Evolutionary conservation across 2,329 filamentous ascomycete genomes (phyloP).

Genomic region (Thielaviopsis populi): DNA sequence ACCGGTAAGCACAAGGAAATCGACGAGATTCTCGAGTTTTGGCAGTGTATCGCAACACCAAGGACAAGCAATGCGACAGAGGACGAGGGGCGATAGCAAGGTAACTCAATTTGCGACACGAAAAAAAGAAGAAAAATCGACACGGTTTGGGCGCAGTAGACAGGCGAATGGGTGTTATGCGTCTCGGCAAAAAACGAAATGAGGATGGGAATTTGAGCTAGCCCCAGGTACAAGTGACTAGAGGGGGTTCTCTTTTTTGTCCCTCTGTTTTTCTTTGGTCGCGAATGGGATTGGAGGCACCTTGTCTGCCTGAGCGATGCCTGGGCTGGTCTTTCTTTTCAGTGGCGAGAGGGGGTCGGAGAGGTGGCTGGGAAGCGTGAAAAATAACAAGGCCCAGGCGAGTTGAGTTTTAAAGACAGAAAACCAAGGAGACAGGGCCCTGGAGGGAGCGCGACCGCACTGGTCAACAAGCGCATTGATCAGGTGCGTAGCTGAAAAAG

Average conservation of each 20-base stretch:
- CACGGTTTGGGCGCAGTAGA: neutral
- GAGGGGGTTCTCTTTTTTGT: neutral
- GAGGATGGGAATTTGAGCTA: constrained; percentile 10
- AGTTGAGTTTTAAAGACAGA: neutral
- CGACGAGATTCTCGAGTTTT: neutral
- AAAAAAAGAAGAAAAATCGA: neutral
- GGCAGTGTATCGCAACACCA: neutral
- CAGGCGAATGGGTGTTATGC: constrained; percentile 2
- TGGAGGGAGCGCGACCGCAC: neutral
- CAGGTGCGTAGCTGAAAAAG: neutral
- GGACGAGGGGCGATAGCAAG: neutral
- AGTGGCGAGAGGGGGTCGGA: constrained; percentile 6
- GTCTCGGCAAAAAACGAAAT: constrained; percentile 13
- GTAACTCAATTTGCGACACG: neutral
- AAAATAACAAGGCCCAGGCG: neutral
- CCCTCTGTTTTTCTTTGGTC: neutral
- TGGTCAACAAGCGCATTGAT: neutral
- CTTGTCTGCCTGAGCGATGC: neutral
- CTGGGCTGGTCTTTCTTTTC: neutral
- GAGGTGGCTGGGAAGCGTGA: constrained; percentile 10
- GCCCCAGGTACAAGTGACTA: constrained; percentile 9
- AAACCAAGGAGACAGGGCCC: neutral
- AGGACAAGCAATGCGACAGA: constrained; percentile 5
- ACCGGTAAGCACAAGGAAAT: neutral
- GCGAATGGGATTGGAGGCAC: neutral